These are phyloP conservation scores for Cucurbita argyrosperma DNA, from an alignment of 306 rosid species.

Conservation along the genomic window DNA sequence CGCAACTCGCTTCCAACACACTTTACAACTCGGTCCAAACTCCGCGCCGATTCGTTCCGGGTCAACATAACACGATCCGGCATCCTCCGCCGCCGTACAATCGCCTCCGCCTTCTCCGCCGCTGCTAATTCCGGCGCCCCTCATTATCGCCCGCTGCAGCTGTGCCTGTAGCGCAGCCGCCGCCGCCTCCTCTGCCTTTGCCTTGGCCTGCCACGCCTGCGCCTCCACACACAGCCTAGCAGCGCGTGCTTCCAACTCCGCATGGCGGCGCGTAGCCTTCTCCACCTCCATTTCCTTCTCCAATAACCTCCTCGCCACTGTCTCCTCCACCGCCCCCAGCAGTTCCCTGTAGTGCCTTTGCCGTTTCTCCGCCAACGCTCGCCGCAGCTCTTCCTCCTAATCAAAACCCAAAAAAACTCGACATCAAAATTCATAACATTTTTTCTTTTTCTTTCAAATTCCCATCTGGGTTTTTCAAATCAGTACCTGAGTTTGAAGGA, in stretches of 20 bases:
- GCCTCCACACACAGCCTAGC: slow-evolving; percentile 57
- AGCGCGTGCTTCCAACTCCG: slow-evolving; percentile 75
- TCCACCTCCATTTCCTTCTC: slow-evolving; percentile 61
- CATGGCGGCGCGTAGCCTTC: slow-evolving; percentile 49
- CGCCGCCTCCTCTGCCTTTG: slow-evolving; percentile 51
- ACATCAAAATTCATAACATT: background rate
- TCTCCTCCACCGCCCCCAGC: slow-evolving; percentile 46
- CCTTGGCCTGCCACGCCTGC: slow-evolving; percentile 80
- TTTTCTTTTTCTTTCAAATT: background rate
- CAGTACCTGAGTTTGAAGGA: slow-evolving; percentile 63
- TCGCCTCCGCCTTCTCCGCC: slow-evolving; percentile 21
- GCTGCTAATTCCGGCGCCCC: slow-evolving; percentile 9
- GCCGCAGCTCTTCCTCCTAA: slow-evolving; percentile 59
- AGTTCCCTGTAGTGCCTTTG: slow-evolving; percentile 50
- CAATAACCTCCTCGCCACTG: slow-evolving; percentile 32
- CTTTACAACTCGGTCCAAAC: slow-evolving; percentile 55
- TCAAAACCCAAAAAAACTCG: background rate
- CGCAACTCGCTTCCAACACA: slow-evolving; percentile 51
- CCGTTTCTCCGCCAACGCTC: slow-evolving; percentile 51
- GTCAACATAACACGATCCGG: slow-evolving; percentile 70
- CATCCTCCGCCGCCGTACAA: slow-evolving; percentile 60
- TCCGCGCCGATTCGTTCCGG: slow-evolving; percentile 29
- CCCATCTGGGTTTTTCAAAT: slow-evolving; percentile 4
- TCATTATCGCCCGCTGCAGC: slow-evolving; percentile 56
- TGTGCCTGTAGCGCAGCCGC: slow-evolving; percentile 62